Base-by-base conservation (phyloP, 139 green algal species). In the Astrephomene gubernaculifera region DNA sequence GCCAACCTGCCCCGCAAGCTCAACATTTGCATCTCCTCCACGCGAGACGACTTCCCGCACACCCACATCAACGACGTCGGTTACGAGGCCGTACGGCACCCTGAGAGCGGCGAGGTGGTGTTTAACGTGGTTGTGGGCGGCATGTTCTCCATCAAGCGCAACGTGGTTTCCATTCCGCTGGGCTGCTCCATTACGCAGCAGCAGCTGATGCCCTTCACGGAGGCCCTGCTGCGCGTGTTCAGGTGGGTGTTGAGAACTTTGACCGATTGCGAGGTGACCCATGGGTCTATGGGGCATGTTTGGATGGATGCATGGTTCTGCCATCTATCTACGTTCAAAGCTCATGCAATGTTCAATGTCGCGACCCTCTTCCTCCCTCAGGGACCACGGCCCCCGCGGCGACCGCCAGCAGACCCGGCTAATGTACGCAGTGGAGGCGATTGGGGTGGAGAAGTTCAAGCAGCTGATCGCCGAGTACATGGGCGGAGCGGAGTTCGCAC, bases 51-150 rank as follows among this genome's bases (percentile, higher is more conserved):
- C 81, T 99, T 98, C 89, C 96, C 96, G 43, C 97, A 99, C 92
- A 96, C 96, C 2, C 96, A 99, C 90, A 99, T 99, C 93, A 99
- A 99, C 86, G 97, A 99, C 85, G 91, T 99, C 17, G 97, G 94
- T 12, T 96, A 97, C 76, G 93, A 97, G 79, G 96, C 97, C 0
- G 94, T 96, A n/a, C 61, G 81, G 1, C 72, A 96, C 67, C 93
- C 95, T 1, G 90, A 91, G 2, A 94, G 84, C 44, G 95, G 94
- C 14, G 79, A 95, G 85, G 82, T 86, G 35, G 79, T 86, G 33
- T 90, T 81, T 39, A 85, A 90, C 53, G 83, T 97, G 1, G 88
- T 95, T 29, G 92, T 99, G 31, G 97, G 97, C 39, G 97, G 97
- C 54, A 98, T 98, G 92, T 98, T 99, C 91, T 96, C 89, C 75